These are phyloP conservation scores for Saturnispora quitensis DNA, from an alignment of 805 yeast genomes.

Conservation along the genomic window DNA sequence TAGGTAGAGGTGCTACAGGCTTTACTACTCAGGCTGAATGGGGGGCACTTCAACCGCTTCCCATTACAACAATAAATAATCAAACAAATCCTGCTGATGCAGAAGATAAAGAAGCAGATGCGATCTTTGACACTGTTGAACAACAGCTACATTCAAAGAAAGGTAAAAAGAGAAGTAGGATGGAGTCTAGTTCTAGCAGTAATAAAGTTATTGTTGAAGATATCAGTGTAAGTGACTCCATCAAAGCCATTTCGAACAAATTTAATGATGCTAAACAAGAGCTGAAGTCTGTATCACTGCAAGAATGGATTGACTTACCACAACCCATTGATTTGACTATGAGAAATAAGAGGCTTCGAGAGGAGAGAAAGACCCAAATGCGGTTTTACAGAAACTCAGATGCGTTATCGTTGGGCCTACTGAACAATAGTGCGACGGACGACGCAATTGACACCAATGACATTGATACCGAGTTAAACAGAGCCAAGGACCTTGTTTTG, in stretches of 20 bases:
- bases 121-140: conserved; percentile 60
- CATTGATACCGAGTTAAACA: conserved; percentile 40
- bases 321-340: conserved; percentile 84
- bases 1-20: conserved; percentile 94
- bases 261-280: conserved; percentile 63
- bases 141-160: conserved; percentile 29
- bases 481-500: conserved; percentile 55
- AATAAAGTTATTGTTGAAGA: conserved; percentile 11
- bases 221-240: conserved; percentile 19
- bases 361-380: conserved; percentile 50
- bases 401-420: conserved; percentile 34
- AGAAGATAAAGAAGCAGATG: conserved; percentile 73
- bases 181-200: conserved; percentile 13
- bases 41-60: conserved; percentile 38
- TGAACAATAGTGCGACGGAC: conserved; percentile 25
- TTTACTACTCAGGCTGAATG: conserved; percentile 79
- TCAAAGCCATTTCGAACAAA: conserved; percentile 36
- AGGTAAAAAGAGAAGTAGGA: conserved; percentile 20
- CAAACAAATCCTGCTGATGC: neutral
- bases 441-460: conserved; percentile 17
- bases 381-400: conserved; percentile 84
- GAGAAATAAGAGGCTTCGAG: conserved; percentile 62
- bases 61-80: conserved; percentile 16
- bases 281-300: conserved; percentile 47
- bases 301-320: conserved; percentile 77